Conservation (phyloP, 176 grass and related monocot genomes). For the Zoysia japonica region DNA sequence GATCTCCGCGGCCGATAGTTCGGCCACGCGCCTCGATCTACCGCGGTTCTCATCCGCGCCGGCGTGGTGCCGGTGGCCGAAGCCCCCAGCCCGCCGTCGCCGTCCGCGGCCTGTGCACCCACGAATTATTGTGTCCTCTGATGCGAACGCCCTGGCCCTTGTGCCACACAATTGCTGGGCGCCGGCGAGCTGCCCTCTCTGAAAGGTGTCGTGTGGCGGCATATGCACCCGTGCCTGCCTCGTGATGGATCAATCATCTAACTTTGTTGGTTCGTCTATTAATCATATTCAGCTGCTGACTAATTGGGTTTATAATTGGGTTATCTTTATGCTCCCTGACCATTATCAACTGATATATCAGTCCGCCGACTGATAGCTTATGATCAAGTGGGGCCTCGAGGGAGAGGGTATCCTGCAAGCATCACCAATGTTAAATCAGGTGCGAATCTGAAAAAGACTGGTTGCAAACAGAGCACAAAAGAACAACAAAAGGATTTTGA, state of each 20-base stretch:
- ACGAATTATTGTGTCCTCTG: slow-evolving; percentile 21
- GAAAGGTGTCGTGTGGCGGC: slow-evolving; percentile 14
- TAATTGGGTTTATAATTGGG: not conserved
- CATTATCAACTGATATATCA: not conserved
- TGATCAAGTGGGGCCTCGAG: not conserved
- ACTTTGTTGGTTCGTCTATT: not conserved
- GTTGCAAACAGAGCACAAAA: not conserved
- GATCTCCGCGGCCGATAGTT: not conserved
- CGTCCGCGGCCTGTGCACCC: not conserved
- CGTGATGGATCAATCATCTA: not conserved
- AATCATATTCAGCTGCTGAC: not conserved
- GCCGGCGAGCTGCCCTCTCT: not conserved
- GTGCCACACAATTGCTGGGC: no score
- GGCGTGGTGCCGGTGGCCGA: not conserved
- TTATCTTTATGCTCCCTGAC: slow-evolving; percentile 21
- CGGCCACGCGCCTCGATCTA: not conserved
- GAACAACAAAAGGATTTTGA: not conserved
- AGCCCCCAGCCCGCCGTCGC: not conserved
- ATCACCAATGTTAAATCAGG: slow-evolving; percentile 18
- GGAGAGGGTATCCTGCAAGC: slow-evolving; percentile 10
- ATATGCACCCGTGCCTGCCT: not conserved
- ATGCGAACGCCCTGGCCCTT: no score
- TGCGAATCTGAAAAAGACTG: slow-evolving; percentile 6
- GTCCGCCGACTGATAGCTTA: not conserved
- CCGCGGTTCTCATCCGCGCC: not conserved